Evolutionary conservation across 1,139 yeast genomes (phyloP), one percentile per base, ranked within the genome.

Genomic region (Hyphopichia wangnamkhiaoensis): DNA sequence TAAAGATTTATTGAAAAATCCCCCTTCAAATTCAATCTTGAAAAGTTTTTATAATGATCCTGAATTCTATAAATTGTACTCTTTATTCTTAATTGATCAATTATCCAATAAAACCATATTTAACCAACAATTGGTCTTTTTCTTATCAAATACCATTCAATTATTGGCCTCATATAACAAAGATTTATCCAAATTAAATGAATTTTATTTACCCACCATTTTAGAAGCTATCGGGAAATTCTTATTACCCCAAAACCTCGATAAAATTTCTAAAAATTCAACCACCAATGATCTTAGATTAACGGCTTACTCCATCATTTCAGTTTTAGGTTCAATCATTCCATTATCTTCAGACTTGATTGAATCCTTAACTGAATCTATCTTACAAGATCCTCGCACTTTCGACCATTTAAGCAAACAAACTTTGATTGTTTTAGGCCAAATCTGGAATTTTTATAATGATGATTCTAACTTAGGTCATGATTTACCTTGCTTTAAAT

Each of bases 301-400:
- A 47, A 84, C 96, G 23, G 89, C 93, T 3, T 93, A 86, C 58
- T 86, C 95, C 39, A 70, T 90, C 12, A 59, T 91, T 26, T 79
- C 94, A 0, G 96, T 93, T 2, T 68, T 91, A 38, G 77, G 85
- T 3, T 75, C 94, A 2, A 82, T 93, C 37, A 74, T 83, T 33
- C 84, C 89, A 7, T 71, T 93, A 40, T 74, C 84, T 7, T 65
- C 71, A 37, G 81, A 78, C 7, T 76, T 91, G 21, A 69, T 84
- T 20, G 63, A 74, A 31, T 89, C 95, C 2, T 79, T 94, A 7
- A 78, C 88, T 18, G 81, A 79, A 43, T 79, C 94, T 1, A 79
- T 93, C 19, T 65, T 58, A 36, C 42, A 38, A 37, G 55, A 58
- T 44, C 31, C 31, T 5, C 18, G 16, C 10, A 9, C 20, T 9